phyloP scores from a whole-genome alignment of 2,329 filamentous ascomycete genomes.

The Pseudocercospora ulei region DNA sequence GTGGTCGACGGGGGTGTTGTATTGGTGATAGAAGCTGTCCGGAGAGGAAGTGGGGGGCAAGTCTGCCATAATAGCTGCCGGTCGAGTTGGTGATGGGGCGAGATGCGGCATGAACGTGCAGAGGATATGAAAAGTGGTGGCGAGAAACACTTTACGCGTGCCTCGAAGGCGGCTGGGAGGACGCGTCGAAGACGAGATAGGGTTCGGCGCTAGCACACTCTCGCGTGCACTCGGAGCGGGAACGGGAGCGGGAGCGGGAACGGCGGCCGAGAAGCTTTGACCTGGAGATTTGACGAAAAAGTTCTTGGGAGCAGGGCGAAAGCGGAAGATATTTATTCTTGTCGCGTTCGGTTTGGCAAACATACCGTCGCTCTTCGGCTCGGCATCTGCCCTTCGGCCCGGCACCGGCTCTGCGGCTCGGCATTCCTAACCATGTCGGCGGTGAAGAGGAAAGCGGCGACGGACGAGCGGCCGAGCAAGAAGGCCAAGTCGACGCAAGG shows the following conservation, averaged over 20 bases:
- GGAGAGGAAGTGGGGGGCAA: slow-evolving; percentile 29
- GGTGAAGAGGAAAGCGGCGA: slow-evolving; percentile 41
- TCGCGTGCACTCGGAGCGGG: no score
- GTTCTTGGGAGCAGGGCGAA: neutral
- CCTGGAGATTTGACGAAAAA: neutral
- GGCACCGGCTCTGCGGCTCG: no score
- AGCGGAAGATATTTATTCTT: no score
- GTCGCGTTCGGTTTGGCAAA: no score
- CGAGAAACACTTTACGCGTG: slow-evolving; percentile 13
- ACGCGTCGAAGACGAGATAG: slow-evolving; percentile 8
- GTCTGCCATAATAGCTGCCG: slow-evolving; percentile 26
- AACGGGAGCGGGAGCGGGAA: no score
- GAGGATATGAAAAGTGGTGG: slow-evolving; percentile 3
- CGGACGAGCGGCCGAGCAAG: slow-evolving; percentile 34
- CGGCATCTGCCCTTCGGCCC: no score
- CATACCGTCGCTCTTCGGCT: no score
- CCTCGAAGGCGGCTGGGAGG: slow-evolving; percentile 9
- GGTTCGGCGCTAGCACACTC: slow-evolving; percentile 6
- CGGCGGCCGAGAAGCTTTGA: no score
- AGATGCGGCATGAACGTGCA: slow-evolving; percentile 10
- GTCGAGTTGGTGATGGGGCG: slow-evolving; percentile 1
- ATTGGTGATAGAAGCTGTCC: slow-evolving; percentile 31
- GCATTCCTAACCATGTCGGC: slow-evolving; percentile 41
- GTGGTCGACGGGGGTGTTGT: slow-evolving; percentile 26
- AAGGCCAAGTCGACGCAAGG: slow-evolving; percentile 29